Evolutionary conservation across 352 stramenopile genomes (phyloP).

Genomic region (Phytophthora sp.): DNA sequence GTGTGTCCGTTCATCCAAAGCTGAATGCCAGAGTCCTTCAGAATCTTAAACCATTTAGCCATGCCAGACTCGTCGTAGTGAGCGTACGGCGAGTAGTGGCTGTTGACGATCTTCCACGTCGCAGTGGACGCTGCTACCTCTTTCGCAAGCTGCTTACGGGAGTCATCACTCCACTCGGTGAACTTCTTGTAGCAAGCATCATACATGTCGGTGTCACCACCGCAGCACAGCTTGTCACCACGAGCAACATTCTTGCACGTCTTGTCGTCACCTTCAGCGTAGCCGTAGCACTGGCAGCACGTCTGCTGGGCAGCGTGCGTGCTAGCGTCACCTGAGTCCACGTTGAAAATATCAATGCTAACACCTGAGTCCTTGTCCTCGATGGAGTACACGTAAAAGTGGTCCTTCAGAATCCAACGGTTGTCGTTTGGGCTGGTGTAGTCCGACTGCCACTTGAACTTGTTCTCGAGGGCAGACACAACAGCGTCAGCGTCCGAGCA

Average conservation of each 20-base stretch:
- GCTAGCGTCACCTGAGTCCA: conserved; percentile 61
- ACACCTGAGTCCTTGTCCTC: conserved; percentile 44
- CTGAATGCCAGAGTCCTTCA: conserved; percentile 43
- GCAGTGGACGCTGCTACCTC: conserved; percentile 52
- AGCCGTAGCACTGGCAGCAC: conserved; percentile 70
- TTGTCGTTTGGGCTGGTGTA: conserved; percentile 64
- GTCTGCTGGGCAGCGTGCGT: conserved; percentile 56
- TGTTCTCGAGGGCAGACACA: conserved; percentile 34
- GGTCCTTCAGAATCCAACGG: conserved; percentile 60
- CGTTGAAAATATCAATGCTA: conserved; percentile 67
- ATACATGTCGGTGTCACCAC: conserved; percentile 44
- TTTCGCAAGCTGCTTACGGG: conserved; percentile 41
- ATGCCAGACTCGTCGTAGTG: conserved; percentile 45
- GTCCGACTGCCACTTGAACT: conserved; percentile 51
- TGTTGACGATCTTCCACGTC: conserved; percentile 75
- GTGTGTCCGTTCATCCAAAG: conserved; percentile 64
- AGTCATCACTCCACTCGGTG: conserved; percentile 53
- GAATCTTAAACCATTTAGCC: conserved; percentile 51
- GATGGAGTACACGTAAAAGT: conserved; percentile 62
- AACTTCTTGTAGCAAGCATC: conserved; percentile 51
- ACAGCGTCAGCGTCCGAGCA: conserved; percentile 33
- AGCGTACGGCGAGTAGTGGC: conserved; percentile 60
- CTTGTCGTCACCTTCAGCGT: conserved; percentile 41
- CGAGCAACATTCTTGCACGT: conserved; percentile 51
- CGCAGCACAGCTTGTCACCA: conserved; percentile 44